Percentiles rank a stretch among this genome's conserved stretches.
Conservation (phyloP, 2,329 filamentous ascomycete species). For the Aplosporella prunicola region DNA sequence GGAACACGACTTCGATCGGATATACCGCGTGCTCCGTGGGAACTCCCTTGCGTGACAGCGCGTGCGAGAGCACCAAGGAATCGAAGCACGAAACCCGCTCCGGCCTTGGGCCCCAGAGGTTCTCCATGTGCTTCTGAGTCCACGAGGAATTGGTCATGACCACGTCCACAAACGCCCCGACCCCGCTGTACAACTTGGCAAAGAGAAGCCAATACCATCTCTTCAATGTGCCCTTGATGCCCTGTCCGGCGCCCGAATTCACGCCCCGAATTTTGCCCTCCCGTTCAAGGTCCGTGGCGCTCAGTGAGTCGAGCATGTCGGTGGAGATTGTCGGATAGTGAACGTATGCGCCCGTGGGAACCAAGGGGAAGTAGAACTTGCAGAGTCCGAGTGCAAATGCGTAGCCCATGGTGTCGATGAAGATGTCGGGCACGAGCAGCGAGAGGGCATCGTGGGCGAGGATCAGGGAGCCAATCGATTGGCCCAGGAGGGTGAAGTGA, state of each 20-base stretch:
- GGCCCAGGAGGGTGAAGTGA: slow-evolving; percentile 85
- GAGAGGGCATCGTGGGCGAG: slow-evolving; percentile 88
- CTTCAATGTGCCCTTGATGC: slow-evolving; percentile 62
- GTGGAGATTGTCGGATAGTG: slow-evolving; percentile 98
- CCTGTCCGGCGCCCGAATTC: slow-evolving; percentile 73
- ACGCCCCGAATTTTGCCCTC: slow-evolving; percentile 40
- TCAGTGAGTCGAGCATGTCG: slow-evolving; percentile 81
- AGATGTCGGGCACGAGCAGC: slow-evolving; percentile 85
- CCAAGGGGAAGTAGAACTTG: slow-evolving; percentile 67
- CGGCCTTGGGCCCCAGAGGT: slow-evolving; percentile 14
- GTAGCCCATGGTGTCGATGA: slow-evolving; percentile 97
- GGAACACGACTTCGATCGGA: slow-evolving; percentile 68
- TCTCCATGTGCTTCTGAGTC: slow-evolving; percentile 68
- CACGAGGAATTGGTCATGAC: slow-evolving; percentile 97
- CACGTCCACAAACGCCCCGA: slow-evolving; percentile 76
- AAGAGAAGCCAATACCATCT: slow-evolving; percentile 80
- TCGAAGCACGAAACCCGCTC: slow-evolving; percentile 4
- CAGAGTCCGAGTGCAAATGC: slow-evolving; percentile 78
- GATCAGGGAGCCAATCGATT: slow-evolving; percentile 79
- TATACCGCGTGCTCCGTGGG: slow-evolving; percentile 6
- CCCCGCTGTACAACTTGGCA: slow-evolving; percentile 68
- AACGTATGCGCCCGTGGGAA: slow-evolving; percentile 87
- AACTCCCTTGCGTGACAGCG: slow-evolving; percentile 3
- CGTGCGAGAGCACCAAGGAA: slow-evolving; percentile 9
- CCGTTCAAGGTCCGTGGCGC: slow-evolving; percentile 40